A percentile compares a stretch with the other conserved stretches of the same genome.
Evolutionary conservation across 2,329 filamentous ascomycete genomes (phyloP).

Genomic region (Aspergillus tubingensis): DNA sequence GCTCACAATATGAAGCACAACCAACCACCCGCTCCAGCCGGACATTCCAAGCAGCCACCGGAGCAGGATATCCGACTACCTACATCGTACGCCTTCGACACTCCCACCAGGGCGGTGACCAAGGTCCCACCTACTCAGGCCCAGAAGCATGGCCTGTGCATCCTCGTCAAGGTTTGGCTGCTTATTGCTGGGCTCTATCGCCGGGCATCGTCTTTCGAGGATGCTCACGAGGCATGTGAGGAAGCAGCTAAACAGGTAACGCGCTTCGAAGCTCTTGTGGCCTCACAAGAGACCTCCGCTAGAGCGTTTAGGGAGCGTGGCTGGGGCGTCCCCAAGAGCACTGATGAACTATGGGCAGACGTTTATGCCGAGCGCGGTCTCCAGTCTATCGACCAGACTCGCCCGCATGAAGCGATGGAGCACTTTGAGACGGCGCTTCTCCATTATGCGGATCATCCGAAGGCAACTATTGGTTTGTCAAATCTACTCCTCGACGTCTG

Average conservation of each 20-base stretch:
- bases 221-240: slow-evolving; percentile 74
- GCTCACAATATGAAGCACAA: slow-evolving; percentile 42
- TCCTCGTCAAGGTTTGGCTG: slow-evolving; percentile 81
- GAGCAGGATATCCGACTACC: slow-evolving; percentile 45
- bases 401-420: slow-evolving; percentile 68
- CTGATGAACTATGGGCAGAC: slow-evolving; percentile 83
- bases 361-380: slow-evolving; percentile 76
- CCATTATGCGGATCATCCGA: slow-evolving; percentile 75
- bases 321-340: slow-evolving; percentile 79
- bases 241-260: slow-evolving; percentile 80
- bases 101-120: slow-evolving; percentile 46
- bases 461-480: slow-evolving; percentile 78
- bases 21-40: slow-evolving; percentile 35
- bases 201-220: slow-evolving; percentile 75
- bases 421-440: slow-evolving; percentile 82
- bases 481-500: slow-evolving; percentile 87
- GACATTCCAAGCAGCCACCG: slow-evolving; percentile 47
- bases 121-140: slow-evolving; percentile 54
- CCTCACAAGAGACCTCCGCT: slow-evolving; percentile 62
- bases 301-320: slow-evolving; percentile 64
- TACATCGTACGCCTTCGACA: slow-evolving; percentile 38
- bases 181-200: slow-evolving; percentile 87
- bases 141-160: slow-evolving; percentile 56
- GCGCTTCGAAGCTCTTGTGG: slow-evolving; percentile 67
- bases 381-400: slow-evolving; percentile 62